Conservation (phyloP, 805 yeast genomes). For the Debaryomyces tyrocola region DNA sequence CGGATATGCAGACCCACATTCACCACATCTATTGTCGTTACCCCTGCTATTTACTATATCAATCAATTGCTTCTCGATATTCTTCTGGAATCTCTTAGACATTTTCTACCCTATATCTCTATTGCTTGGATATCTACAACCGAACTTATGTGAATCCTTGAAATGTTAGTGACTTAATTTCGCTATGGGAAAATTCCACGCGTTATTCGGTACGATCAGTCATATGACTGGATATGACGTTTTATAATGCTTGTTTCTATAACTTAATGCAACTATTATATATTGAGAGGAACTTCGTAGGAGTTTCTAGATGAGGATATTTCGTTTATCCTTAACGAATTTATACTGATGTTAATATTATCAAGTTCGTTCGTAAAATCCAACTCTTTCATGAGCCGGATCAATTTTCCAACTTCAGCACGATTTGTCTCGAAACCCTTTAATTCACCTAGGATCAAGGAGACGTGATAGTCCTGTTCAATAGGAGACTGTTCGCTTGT, state of each 20-base stretch:
- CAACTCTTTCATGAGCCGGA: neutral
- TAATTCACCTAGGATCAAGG: conserved; percentile 7
- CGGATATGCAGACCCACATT: conserved; percentile 68
- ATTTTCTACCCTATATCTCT: neutral
- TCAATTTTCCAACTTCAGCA: conserved; percentile 2
- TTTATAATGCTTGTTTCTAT: too few relatives aligned
- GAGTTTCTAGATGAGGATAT: conserved; percentile 4
- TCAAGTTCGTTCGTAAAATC: conserved; percentile 2
- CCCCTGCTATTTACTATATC: conserved; percentile 57
- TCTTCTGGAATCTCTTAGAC: conserved; percentile 39
- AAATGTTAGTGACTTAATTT: neutral
- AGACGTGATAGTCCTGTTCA: conserved; percentile 4
- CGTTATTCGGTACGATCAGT: neutral
- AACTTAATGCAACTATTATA: neutral
- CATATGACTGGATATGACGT: neutral
- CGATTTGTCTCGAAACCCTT: conserved; percentile 3
- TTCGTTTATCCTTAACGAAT: conserved; percentile 4
- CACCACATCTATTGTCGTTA: conserved; percentile 76
- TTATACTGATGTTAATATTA: conserved; percentile 2
- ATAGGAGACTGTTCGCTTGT: neutral
- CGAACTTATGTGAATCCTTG: neutral
- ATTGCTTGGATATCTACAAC: neutral
- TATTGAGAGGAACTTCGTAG: conserved; percentile 5
- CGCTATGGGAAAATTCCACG: neutral
- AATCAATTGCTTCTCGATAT: conserved; percentile 52